Conservation (phyloP, 768 basidiomycete genomes). For the Suillus clintonianus region DNA sequence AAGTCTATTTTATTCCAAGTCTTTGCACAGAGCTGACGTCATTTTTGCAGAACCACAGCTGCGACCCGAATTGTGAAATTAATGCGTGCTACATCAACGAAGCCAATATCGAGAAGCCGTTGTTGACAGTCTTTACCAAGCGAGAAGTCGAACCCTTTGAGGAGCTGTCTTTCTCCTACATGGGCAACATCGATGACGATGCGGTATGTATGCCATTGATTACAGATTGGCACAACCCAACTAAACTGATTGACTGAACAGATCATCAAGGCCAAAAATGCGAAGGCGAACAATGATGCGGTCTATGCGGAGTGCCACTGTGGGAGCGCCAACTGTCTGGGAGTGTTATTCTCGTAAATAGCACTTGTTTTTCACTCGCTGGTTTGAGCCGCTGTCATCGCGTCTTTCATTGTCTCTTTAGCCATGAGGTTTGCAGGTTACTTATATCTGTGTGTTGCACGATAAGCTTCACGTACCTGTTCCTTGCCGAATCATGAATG, state of each 20-base stretch:
- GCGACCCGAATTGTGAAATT: conserved; percentile 80
- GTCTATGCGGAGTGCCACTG: conserved; percentile 54
- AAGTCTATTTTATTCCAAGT: conserved; percentile 23
- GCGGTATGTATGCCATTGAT: not conserved
- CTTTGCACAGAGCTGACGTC: not conserved
- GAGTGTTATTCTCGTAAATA: conserved; percentile 31
- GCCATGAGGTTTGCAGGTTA: not conserved
- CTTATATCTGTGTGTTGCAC: not conserved
- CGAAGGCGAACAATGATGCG: conserved; percentile 34
- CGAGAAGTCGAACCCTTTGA: conserved; percentile 64
- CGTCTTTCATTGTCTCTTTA: not conserved
- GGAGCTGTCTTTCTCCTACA: conserved; percentile 80
- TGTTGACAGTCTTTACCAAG: conserved; percentile 66
- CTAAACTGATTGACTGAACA: conserved; percentile 1
- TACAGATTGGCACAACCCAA: not conserved
- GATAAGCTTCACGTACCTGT: not conserved
- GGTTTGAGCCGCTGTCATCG: no score
- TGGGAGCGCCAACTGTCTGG: conserved; percentile 53
- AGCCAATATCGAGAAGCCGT: conserved; percentile 66
- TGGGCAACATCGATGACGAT: conserved; percentile 52
- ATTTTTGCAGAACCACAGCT: conserved; percentile 77
- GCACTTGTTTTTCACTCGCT: not conserved
- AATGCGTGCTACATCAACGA: conserved; percentile 82
- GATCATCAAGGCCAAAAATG: not conserved
- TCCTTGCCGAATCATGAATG: not conserved